Percentiles rank a stretch among this genome's conserved stretches.
Conservation (phyloP, 192 early-diverging fungal genomes). For the Helicostylum pulchrum region DNA sequence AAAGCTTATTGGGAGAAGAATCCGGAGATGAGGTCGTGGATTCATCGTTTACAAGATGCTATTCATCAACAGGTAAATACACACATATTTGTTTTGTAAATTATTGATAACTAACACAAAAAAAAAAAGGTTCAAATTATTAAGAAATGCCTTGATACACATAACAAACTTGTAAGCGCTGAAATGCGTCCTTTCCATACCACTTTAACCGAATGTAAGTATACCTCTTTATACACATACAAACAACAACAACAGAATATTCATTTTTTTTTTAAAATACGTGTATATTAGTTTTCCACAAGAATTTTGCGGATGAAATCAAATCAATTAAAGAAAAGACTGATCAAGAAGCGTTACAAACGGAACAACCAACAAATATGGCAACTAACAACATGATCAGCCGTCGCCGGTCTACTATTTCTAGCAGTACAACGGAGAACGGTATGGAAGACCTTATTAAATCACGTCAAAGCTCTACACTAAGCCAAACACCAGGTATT, state of each 20-base stretch:
- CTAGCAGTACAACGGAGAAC: no score
- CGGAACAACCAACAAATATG: no score
- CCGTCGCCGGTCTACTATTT: not conserved
- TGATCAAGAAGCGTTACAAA: not conserved
- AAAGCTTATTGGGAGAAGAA: slow-evolving; percentile 38
- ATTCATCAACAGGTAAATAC: slow-evolving; percentile 65
- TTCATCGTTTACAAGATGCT: slow-evolving; percentile 47
- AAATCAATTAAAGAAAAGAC: slow-evolving; percentile 16
- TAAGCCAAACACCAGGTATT: not conserved
- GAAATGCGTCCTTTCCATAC: slow-evolving; percentile 74
- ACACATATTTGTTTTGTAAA: not conserved
- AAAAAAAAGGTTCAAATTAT: slow-evolving; percentile 52
- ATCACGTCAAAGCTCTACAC: not conserved
- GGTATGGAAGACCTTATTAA: not conserved
- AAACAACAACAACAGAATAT: not conserved
- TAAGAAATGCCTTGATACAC: slow-evolving; percentile 56
- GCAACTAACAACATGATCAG: no score
- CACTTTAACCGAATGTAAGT: slow-evolving; percentile 50
- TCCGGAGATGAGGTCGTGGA: slow-evolving; percentile 40
- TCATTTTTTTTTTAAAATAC: slow-evolving; percentile 2
- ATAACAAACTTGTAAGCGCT: slow-evolving; percentile 55
- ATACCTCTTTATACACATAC: not conserved
- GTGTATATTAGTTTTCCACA: slow-evolving; percentile 54
- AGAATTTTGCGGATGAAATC: slow-evolving; percentile 68
- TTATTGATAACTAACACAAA: slow-evolving; percentile 2